Evolutionary conservation across 2,329 filamentous ascomycete species (phyloP).

Genomic region (Penicillium decumbens): DNA sequence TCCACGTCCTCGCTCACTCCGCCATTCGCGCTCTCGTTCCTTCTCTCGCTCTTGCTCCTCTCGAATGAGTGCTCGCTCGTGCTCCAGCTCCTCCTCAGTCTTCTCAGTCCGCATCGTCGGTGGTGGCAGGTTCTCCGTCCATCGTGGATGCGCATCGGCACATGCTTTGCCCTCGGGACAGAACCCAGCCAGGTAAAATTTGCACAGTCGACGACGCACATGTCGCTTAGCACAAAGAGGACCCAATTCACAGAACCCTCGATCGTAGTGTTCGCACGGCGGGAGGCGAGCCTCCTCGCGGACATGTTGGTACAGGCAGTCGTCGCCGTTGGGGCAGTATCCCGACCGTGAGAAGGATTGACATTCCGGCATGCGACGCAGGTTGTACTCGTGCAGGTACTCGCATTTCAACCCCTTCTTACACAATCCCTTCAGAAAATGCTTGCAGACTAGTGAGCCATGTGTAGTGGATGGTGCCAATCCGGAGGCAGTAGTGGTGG

Average conservation of each 20-base stretch:
- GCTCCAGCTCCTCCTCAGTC: slow-evolving; percentile 65
- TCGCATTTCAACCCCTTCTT: slow-evolving; percentile 97
- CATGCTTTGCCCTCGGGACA: slow-evolving; percentile 79
- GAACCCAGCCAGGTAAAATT: slow-evolving; percentile 87
- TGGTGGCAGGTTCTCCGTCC: slow-evolving; percentile 61
- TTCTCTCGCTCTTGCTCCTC: slow-evolving; percentile 57
- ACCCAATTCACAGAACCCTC: slow-evolving; percentile 88
- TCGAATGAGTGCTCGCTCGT: slow-evolving; percentile 52
- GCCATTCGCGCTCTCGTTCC: slow-evolving; percentile 52
- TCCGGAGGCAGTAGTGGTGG: slow-evolving; percentile 41
- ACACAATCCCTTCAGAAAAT: slow-evolving; percentile 94
- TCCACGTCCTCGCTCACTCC: slow-evolving; percentile 50
- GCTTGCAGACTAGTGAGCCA: slow-evolving; percentile 82
- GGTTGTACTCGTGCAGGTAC: slow-evolving; percentile 97
- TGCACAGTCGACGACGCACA: slow-evolving; percentile 73
- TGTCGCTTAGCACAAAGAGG: slow-evolving; percentile 85
- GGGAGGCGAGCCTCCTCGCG: slow-evolving; percentile 74
- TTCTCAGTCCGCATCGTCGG: slow-evolving; percentile 62
- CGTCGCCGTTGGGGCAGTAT: slow-evolving; percentile 94
- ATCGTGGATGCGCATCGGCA: slow-evolving; percentile 75
- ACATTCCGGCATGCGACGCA: slow-evolving; percentile 97
- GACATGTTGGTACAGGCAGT: slow-evolving; percentile 89
- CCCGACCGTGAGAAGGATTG: slow-evolving; percentile 92
- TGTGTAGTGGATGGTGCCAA: slow-evolving; percentile 40
- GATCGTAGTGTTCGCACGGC: slow-evolving; percentile 85